Base-by-base conservation (phyloP, 2,329 filamentous ascomycete species). In the Polytolypa hystricis region DNA sequence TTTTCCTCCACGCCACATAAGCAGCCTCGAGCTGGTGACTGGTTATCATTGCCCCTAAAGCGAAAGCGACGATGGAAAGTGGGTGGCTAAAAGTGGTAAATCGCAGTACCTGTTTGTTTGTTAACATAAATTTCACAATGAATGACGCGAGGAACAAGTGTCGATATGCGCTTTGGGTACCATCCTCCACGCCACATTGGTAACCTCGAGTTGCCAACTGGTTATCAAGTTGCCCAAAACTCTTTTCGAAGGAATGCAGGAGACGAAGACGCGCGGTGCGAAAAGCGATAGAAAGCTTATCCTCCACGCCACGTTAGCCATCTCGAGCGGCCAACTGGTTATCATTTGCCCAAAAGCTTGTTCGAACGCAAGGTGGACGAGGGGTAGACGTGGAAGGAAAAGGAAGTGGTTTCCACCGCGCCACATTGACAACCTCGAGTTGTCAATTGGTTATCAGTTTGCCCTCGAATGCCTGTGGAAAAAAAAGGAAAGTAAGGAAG, bases 1-100 rank as follows among this genome's bases (percentile, higher is more conserved):
- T n/a, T n/a, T n/a, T n/a, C n/a, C n/a, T n/a, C n/a, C n/a, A n/a
- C 28, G 38, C 38, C 38, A 36, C 38, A 26, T 40, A 14, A 17
- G 14, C 20, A 17, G 21, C 33, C 38, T 40, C 38, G 26, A 36
- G 27, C 21, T 16, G 16, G n/a, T n/a, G 14, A 33, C 36, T 26
- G 36, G 29, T 33, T 25, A 38, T 27, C 4, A 6, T 33, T 12
- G 27, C 12, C n/a, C 14, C 28, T 15, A 15, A 10, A 8, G n/a
- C 4, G 12, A 12, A 20, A 17, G 12, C 31, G 15, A 14, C 7
- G n/a, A n/a, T n/a, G n/a, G n/a, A n/a, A n/a, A n/a, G n/a, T n/a
- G n/a, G n/a, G n/a, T n/a, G n/a, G n/a, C n/a, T n/a, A n/a, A n/a
- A n/a, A n/a, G n/a, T n/a, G n/a, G n/a, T n/a, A n/a, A n/a, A n/a